A percentile compares a stretch with the other conserved stretches of the same genome.
Evolutionary conservation across 1,284 basidiomycete species (phyloP).

Genomic region (Leucoagaricus sp.): DNA sequence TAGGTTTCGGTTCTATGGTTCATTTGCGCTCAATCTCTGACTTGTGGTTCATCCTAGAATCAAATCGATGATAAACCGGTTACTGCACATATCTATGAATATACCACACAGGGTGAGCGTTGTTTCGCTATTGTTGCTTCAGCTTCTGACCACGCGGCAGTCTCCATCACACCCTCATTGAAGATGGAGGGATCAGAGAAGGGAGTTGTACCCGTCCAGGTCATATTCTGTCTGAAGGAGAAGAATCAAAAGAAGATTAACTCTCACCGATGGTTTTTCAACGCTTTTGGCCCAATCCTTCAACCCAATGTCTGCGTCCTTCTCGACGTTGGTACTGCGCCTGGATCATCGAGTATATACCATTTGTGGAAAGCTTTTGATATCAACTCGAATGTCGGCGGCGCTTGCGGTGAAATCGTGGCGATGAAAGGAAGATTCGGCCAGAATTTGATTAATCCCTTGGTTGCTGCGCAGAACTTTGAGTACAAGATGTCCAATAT

Average conservation of each 20-base stretch:
- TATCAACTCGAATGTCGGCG: slow-evolving; percentile 93
- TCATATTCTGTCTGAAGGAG: slow-evolving; percentile 95
- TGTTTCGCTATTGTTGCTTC: too few relatives aligned
- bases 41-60: slow-evolving; percentile 45
- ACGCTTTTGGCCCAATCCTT: slow-evolving; percentile 77
- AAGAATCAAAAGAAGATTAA: slow-evolving; percentile 94
- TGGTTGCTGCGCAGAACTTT: slow-evolving; percentile 87
- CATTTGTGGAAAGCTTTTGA: slow-evolving; percentile 98
- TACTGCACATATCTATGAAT: slow-evolving; percentile 93
- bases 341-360: slow-evolving; percentile 88
- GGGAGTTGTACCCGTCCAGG: slow-evolving; percentile 84
- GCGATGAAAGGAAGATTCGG: slow-evolving; percentile 87
- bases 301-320: slow-evolving; percentile 92
- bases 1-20: slow-evolving; percentile 27
- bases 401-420: slow-evolving; percentile 97
- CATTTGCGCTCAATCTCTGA: neutral
- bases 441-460: slow-evolving; percentile 77
- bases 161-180: slow-evolving; percentile 79
- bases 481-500: slow-evolving; percentile 98
- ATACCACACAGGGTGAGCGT: slow-evolving; percentile 86
- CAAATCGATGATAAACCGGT: slow-evolving; percentile 86
- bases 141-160: slow-evolving; percentile 43
- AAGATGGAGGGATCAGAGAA: slow-evolving; percentile 84
- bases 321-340: slow-evolving; percentile 94
- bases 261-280: slow-evolving; percentile 81